Evolutionary conservation across 1,284 basidiomycete species (phyloP).

Genomic region (Cerrena zonata): DNA sequence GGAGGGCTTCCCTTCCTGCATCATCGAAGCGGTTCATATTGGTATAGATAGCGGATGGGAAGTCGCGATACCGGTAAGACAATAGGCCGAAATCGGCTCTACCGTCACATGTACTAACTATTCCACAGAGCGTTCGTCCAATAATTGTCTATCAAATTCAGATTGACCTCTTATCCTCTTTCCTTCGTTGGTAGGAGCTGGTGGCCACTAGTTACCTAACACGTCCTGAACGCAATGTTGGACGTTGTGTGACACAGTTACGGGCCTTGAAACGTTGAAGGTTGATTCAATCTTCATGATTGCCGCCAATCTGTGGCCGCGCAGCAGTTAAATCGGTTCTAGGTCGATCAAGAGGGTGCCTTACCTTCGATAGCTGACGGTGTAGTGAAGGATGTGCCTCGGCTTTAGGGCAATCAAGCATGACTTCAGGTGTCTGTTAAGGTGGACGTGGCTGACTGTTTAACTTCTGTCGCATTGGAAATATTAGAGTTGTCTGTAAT

Average conservation of each 20-base stretch:
- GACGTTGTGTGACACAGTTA: not conserved
- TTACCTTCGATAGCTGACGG: not conserved
- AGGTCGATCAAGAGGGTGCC: not conserved
- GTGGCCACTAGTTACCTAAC: not conserved
- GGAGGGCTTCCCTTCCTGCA: no score
- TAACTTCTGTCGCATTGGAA: no score
- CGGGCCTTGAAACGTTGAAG: no score
- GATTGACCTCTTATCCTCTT: no score
- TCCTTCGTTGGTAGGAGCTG: not conserved
- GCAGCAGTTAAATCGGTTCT: not conserved
- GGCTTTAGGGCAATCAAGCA: not conserved
- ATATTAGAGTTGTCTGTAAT: no score
- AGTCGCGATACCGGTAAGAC: not conserved
- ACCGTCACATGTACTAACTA: not conserved
- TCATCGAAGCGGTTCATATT: conserved; percentile 4
- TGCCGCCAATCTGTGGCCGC: not conserved
- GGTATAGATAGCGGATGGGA: conserved; percentile 1
- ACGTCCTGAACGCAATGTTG: not conserved
- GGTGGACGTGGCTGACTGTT: no score
- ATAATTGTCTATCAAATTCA: no score
- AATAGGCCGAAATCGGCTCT: not conserved
- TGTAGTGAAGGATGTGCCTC: not conserved
- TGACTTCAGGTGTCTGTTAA: no score
- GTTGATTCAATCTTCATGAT: no score
- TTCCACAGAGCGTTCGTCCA: no score